phyloP scores from a whole-genome alignment of 2,329 filamentous ascomycete genomes.

The Corynespora cassiicola region DNA sequence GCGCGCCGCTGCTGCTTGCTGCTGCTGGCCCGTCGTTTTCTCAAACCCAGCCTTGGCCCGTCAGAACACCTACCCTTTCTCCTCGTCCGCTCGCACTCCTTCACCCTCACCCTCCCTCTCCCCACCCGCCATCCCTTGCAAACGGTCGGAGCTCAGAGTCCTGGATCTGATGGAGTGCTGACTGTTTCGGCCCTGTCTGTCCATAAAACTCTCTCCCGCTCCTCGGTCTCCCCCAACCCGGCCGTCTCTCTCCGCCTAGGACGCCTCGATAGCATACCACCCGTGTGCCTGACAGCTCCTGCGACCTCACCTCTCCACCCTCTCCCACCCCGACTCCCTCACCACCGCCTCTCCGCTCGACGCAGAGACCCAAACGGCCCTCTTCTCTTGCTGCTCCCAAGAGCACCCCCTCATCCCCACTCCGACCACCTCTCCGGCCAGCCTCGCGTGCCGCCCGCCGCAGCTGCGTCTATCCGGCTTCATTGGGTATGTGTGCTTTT shows the following conservation, averaged over 20 bases:
- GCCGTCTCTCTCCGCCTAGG: constrained; percentile 43
- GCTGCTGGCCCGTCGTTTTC: constrained; percentile 43
- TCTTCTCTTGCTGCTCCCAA: background rate
- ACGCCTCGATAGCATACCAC: constrained; percentile 38
- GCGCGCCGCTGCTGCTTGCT: constrained; percentile 29
- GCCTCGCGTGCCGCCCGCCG: constrained; percentile 30
- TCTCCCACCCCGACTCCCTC: constrained; percentile 21
- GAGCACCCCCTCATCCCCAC: constrained; percentile 16
- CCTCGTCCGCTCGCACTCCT: constrained; percentile 31
- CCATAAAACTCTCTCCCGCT: constrained; percentile 45
- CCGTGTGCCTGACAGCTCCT: constrained; percentile 34
- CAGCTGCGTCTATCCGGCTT: too few species aligned
- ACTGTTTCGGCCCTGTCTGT: constrained; percentile 39
- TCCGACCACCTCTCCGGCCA: constrained; percentile 30
- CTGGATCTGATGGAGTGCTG: constrained; percentile 48
- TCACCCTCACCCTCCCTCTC: constrained; percentile 30
- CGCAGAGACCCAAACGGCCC: constrained; percentile 35
- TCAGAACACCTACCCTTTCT: constrained; percentile 29
- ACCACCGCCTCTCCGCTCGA: constrained; percentile 25
- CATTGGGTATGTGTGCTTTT: constrained; percentile 24
- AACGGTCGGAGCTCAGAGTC: constrained; percentile 48
- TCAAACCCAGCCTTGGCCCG: constrained; percentile 43
- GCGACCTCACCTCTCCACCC: constrained; percentile 25
- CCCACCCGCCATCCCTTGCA: constrained; percentile 33
- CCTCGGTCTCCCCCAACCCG: constrained; percentile 40